A percentile compares a stretch with the other conserved stretches of the same genome.
Conservation (phyloP, 306 rosid genomes). For the Lagenaria siceraria region DNA sequence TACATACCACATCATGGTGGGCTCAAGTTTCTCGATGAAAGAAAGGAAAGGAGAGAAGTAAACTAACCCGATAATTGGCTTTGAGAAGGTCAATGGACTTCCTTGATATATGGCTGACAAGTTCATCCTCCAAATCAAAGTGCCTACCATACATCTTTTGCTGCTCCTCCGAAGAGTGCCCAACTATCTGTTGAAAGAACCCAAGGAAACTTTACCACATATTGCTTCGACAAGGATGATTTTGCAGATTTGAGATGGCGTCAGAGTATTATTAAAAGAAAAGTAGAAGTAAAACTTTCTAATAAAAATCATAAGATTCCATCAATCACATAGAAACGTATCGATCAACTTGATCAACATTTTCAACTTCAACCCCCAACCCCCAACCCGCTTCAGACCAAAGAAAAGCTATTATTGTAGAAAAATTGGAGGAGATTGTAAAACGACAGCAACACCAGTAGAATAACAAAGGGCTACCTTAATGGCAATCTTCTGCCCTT, state of each 20-base stretch:
- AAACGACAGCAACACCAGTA: background rate
- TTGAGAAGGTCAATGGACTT: slow-evolving; percentile 79
- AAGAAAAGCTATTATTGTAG: background rate
- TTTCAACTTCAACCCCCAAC: background rate
- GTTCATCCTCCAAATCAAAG: slow-evolving; percentile 85
- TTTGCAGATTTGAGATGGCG: background rate
- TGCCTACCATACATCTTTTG: slow-evolving; percentile 95
- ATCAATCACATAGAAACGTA: background rate
- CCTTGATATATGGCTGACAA: slow-evolving; percentile 84
- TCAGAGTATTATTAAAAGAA: background rate
- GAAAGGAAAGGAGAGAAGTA: background rate
- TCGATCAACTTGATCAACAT: background rate
- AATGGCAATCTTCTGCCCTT: slow-evolving; percentile 76
- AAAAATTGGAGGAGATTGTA: background rate
- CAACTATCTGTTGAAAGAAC: slow-evolving; percentile 48
- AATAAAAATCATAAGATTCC: background rate
- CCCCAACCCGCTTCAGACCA: background rate
- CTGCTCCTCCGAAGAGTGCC: slow-evolving; percentile 76
- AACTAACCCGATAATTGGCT: slow-evolving; percentile 70
- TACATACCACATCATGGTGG: background rate
- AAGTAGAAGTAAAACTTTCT: background rate
- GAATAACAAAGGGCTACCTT: slow-evolving; percentile 42
- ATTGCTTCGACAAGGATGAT: background rate
- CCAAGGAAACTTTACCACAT: background rate
- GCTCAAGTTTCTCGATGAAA: background rate